Evolutionary conservation across 2,329 filamentous ascomycete genomes (phyloP).

Genomic region (Gaeumannomyces tritici): DNA sequence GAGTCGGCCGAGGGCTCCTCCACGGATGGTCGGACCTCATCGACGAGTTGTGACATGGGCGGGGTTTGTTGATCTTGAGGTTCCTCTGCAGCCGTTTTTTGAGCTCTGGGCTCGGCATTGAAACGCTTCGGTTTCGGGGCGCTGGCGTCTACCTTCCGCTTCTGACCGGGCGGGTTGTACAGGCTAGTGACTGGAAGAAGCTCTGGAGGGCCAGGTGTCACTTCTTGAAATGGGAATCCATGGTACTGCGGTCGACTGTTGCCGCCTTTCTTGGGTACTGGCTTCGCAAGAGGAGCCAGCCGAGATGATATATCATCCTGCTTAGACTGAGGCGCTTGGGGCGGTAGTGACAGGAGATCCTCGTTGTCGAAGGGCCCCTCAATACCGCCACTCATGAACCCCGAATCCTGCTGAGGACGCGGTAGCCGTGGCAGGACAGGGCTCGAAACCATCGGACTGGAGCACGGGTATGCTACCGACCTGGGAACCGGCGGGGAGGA

Average conservation of each 20-base stretch:
- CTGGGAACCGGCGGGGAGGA: conserved; percentile 82
- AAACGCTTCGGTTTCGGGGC: conserved; percentile 9
- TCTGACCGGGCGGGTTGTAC: conserved; percentile 24
- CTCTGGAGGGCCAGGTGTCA: conserved; percentile 32
- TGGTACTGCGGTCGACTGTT: conserved; percentile 11
- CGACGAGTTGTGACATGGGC: background rate
- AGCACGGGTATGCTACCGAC: conserved; percentile 42
- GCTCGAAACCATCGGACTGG: conserved; percentile 66
- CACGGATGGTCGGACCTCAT: background rate
- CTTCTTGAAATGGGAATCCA: conserved; percentile 27
- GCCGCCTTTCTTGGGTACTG: conserved; percentile 8
- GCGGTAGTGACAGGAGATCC: conserved; percentile 29
- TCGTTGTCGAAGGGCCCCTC: conserved; percentile 62
- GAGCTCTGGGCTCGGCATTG: conserved; percentile 8
- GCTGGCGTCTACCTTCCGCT: conserved; percentile 1
- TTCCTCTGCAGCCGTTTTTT: background rate
- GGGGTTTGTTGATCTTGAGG: background rate
- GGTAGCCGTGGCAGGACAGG: conserved; percentile 61
- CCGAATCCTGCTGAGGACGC: conserved; percentile 58
- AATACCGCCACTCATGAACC: conserved; percentile 73
- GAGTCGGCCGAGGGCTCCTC: background rate
- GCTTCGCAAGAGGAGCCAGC: conserved; percentile 3
- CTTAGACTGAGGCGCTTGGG: conserved; percentile 11
- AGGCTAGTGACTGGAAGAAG: conserved; percentile 31
- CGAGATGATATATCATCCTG: conserved; percentile 6